Percentiles rank a stretch among this genome's conserved stretches.
phyloP scores from a whole-genome alignment of 345 rosid genomes.

The Sonneratia alba region DNA sequence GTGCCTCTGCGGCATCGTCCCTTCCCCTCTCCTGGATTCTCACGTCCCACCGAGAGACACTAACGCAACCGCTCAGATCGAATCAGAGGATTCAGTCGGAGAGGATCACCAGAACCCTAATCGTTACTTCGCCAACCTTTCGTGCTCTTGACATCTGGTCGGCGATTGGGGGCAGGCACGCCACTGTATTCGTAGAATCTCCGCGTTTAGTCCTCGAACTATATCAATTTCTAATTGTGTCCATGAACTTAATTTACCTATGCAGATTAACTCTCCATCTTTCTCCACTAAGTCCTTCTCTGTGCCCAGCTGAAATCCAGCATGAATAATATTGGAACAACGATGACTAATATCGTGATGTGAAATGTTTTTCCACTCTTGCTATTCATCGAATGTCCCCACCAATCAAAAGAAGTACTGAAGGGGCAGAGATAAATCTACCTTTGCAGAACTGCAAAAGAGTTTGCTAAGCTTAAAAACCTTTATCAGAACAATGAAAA shows the following conservation, averaged over 20 bases:
- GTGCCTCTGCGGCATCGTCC: constrained; percentile 86
- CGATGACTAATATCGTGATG: too few relatives aligned
- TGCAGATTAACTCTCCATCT: neutral
- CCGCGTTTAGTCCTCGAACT: neutral
- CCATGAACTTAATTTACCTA: neutral
- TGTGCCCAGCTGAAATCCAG: too few relatives aligned
- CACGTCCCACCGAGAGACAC: neutral
- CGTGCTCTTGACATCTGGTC: neutral
- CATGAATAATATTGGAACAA: neutral
- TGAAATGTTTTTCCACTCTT: neutral
- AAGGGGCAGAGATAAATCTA: neutral
- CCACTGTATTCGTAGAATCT: neutral
- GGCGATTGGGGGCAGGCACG: neutral
- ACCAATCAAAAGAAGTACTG: neutral
- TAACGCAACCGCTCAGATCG: constrained; percentile 4
- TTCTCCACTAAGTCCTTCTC: neutral
- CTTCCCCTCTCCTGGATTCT: neutral
- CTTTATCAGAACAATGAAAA: neutral
- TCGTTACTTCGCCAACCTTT: too few relatives aligned
- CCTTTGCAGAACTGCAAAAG: neutral
- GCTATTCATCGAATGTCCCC: neutral
- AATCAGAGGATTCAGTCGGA: neutral
- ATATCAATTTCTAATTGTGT: too few relatives aligned
- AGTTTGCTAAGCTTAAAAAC: neutral
- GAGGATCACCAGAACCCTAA: neutral